A percentile compares a stretch with the other conserved stretches of the same genome.
These are phyloP conservation scores for Hyaloscypha finlandica DNA, from an alignment of 495 filamentous ascomycete species.

Conservation along the genomic window DNA sequence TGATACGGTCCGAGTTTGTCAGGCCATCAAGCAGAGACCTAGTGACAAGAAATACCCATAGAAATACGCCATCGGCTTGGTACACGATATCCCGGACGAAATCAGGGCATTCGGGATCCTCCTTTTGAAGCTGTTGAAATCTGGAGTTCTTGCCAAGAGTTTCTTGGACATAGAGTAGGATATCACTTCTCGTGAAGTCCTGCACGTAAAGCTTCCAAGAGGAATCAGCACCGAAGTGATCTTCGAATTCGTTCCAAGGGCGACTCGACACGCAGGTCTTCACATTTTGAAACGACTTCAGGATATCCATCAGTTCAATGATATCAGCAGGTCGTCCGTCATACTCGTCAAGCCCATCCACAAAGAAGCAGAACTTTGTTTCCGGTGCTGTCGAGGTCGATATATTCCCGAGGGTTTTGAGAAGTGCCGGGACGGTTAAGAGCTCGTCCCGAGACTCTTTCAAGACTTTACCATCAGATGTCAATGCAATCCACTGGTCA, in stretches of 20 bases:
- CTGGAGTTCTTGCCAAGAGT: not conserved
- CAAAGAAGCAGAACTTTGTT: conserved; percentile 30
- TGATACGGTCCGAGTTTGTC: conserved; percentile 1
- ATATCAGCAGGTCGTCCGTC: conserved; percentile 31
- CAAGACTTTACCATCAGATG: not conserved
- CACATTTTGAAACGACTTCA: conserved; percentile 27
- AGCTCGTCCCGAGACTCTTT: not conserved
- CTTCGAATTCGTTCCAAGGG: conserved; percentile 35
- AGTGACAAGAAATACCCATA: conserved; percentile 37
- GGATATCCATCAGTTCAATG: conserved; percentile 31
- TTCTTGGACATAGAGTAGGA: conserved; percentile 20
- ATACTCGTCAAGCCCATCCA: conserved; percentile 43
- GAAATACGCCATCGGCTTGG: conserved; percentile 37
- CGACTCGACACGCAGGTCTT: conserved; percentile 42
- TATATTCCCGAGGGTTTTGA: conserved; percentile 20
- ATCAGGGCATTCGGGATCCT: not conserved
- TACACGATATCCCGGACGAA: conserved; percentile 29
- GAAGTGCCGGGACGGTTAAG: not conserved
- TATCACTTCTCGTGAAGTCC: conserved; percentile 32
- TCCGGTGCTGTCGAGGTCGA: not conserved
- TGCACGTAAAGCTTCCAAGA: conserved; percentile 32
- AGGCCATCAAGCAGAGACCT: conserved; percentile 4
- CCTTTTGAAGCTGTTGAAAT: not conserved
- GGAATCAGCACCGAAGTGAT: conserved; percentile 25
- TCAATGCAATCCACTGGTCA: not conserved